phyloP scores from a whole-genome alignment of 768 basidiomycete genomes.

The Kwoniella pini region DNA sequence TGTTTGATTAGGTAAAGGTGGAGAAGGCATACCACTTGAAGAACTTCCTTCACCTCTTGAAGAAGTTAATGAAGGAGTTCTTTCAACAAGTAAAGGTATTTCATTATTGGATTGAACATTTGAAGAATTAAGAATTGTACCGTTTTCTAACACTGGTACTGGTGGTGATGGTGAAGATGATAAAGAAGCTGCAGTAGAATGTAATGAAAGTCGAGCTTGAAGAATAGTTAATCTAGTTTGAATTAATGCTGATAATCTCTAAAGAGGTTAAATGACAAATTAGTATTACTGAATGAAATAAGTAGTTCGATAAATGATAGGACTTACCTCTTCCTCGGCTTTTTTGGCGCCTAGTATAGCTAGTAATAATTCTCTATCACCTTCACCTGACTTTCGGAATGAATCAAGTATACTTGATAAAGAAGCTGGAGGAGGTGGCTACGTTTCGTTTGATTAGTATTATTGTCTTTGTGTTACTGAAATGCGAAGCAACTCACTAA shows the following conservation, averaged over 20 bases:
- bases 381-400: constrained; percentile 81
- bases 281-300: too few species aligned
- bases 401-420: constrained; percentile 83
- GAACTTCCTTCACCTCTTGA: constrained; percentile 15
- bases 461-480: neutral
- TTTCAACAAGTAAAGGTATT: constrained; percentile 7
- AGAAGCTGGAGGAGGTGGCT: constrained; percentile 69
- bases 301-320: too few species aligned
- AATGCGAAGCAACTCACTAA: constrained; percentile 40
- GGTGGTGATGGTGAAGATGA: neutral
- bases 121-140: neutral
- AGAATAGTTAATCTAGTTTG: constrained; percentile 52
- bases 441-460: neutral
- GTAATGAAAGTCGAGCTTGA: constrained; percentile 46
- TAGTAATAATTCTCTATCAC: constrained; percentile 86
- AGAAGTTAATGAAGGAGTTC: constrained; percentile 16
- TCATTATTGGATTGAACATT: neutral
- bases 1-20: constrained; percentile 6
- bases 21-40: constrained; percentile 13
- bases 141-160: neutral
- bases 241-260: constrained; percentile 51
- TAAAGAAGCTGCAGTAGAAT: constrained; percentile 37
- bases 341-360: constrained; percentile 89
- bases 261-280: neutral
- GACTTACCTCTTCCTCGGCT: constrained; percentile 83